These are phyloP conservation scores for Pseudocercospora fijiensis DNA, from an alignment of 2,329 filamentous ascomycete genomes.

Conservation along the genomic window DNA sequence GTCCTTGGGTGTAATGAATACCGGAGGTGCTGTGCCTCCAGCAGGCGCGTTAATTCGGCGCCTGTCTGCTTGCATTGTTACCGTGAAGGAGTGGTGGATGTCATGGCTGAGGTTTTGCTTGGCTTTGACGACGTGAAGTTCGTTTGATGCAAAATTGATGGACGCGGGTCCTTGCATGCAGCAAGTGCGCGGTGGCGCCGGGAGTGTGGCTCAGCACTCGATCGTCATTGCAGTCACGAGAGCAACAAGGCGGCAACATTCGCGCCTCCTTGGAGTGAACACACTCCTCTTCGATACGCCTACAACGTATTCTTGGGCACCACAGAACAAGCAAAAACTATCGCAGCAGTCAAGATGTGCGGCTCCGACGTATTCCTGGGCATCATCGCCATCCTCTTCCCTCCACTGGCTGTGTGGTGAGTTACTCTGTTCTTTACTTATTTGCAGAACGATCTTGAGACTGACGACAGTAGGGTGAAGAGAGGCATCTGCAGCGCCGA, in stretches of 20 bases:
- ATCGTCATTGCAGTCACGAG: conserved; percentile 14
- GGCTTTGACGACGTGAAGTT: conserved; percentile 14
- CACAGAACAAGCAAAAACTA: background rate
- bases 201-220: conserved; percentile 4
- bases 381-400: conserved; percentile 61
- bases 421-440: no score
- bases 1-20: conserved; percentile 60
- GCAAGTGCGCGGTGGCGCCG: conserved; percentile 5
- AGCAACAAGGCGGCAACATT: conserved; percentile 20
- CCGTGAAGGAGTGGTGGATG: background rate
- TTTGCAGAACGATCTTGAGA: no score
- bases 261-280: background rate
- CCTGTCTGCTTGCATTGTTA: conserved; percentile 63
- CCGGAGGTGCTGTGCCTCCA: conserved; percentile 70
- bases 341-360: conserved; percentile 51
- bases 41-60: conserved; percentile 86
- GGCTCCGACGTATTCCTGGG: conserved; percentile 61
- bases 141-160: background rate
- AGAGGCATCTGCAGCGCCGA: conserved; percentile 88
- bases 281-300: background rate
- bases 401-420: conserved; percentile 69
- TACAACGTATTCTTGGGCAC: background rate
- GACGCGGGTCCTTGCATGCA: background rate
- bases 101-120: conserved; percentile 15
- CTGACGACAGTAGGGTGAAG: no score